These are phyloP conservation scores for Protomyces macrosporus DNA, from an alignment of 1,139 yeast species.

Conservation along the genomic window DNA sequence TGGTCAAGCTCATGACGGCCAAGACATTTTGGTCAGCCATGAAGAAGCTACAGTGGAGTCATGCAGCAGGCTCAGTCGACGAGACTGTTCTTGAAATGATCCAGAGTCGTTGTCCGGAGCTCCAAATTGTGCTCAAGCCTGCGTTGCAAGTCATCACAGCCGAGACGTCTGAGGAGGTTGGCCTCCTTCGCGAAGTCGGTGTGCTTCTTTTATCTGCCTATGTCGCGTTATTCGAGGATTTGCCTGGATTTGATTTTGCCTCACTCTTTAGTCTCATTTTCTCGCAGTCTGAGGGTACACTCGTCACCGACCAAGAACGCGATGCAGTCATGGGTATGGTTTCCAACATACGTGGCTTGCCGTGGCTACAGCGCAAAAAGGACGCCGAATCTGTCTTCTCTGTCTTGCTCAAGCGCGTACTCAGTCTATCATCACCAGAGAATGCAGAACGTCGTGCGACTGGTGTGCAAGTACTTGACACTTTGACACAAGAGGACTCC, in stretches of 20 bases:
- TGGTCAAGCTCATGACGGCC: conserved; percentile 62
- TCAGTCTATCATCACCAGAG: too few relatives aligned
- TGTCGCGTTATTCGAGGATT: not conserved
- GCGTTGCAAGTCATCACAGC: not conserved
- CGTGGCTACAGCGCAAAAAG: conserved; percentile 7
- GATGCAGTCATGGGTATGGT: conserved; percentile 2
- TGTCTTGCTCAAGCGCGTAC: not conserved
- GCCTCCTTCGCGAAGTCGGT: conserved; percentile 1
- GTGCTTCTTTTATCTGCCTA: not conserved
- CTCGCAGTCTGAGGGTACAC: not conserved
- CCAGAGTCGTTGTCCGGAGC: conserved; percentile 25
- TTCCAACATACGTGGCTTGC: not conserved
- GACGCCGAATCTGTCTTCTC: conserved; percentile 1
- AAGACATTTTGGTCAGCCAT: conserved; percentile 57
- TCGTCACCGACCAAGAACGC: not conserved
- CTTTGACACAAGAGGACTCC: not conserved
- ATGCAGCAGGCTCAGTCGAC: conserved; percentile 38
- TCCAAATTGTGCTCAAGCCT: conserved; percentile 13
- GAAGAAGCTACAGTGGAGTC: conserved; percentile 47
- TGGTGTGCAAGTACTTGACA: not conserved
- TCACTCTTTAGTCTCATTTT: not conserved
- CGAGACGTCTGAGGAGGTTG: not conserved
- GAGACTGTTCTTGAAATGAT: conserved; percentile 11
- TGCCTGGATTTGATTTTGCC: conserved; percentile 16
- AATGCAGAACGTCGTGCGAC: not conserved